These are phyloP conservation scores for Geotrichum aggregatum DNA, from an alignment of 1,139 yeast genomes.

Conservation along the genomic window DNA sequence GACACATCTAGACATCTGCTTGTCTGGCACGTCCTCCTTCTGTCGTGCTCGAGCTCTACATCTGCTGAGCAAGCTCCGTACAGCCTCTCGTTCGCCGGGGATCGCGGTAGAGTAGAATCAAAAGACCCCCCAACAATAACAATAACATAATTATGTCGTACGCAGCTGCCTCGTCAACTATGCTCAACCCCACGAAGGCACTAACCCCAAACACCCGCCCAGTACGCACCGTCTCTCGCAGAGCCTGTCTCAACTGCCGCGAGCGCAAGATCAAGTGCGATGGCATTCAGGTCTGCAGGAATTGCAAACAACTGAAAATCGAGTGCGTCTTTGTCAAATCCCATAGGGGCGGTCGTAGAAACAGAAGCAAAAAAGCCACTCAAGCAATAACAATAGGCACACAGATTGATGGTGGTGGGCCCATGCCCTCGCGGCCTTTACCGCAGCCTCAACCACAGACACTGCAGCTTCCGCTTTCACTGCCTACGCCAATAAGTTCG, in stretches of 20 bases:
- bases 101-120: too few relatives aligned
- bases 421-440: neutral
- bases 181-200: neutral
- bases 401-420: too few relatives aligned
- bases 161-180: constrained; percentile 1
- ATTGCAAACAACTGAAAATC: constrained; percentile 48
- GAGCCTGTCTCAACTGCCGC: constrained; percentile 60
- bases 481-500: too few relatives aligned
- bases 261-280: constrained; percentile 63
- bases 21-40: too few relatives aligned
- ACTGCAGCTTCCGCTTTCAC: too few relatives aligned
- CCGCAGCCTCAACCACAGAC: neutral
- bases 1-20: too few relatives aligned
- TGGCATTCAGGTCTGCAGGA: constrained; percentile 50
- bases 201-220: constrained; percentile 13
- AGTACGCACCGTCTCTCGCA: constrained; percentile 49
- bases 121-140: too few relatives aligned
- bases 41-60: too few relatives aligned
- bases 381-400: neutral
- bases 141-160: neutral
- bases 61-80: too few relatives aligned
- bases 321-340: constrained; percentile 58
- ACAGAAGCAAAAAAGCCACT: constrained; percentile 8
- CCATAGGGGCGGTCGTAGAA: constrained; percentile 57
- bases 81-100: too few relatives aligned